Percentiles rank a stretch among this genome's conserved stretches.
Conservation (phyloP, 225 moss, liverwort and hornwort genomes). For the Physcomitrellopsis africana region DNA sequence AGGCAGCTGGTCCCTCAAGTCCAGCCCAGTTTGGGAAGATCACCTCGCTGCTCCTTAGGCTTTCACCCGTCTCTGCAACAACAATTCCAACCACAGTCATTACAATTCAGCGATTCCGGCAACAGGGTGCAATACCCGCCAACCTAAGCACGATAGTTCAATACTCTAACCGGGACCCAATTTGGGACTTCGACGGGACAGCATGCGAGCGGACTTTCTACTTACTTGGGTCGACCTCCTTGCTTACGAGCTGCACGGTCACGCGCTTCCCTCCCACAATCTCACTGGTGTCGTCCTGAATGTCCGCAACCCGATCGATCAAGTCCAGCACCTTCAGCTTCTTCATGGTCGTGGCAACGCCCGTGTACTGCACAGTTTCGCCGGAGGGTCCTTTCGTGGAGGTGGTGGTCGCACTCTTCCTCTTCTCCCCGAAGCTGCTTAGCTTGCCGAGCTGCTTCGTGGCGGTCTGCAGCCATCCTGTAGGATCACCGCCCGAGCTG, state of each 20-base stretch:
- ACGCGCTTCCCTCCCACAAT: not conserved
- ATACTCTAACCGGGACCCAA: not conserved
- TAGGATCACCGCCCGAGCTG: constrained; percentile 26
- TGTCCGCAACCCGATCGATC: constrained; percentile 32
- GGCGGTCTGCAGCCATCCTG: constrained; percentile 40
- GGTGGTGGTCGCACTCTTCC: constrained; percentile 16
- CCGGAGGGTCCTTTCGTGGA: not conserved
- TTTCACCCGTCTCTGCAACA: constrained; percentile 37
- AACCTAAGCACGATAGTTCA: not conserved
- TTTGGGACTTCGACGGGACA: not conserved
- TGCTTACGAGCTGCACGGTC: constrained; percentile 45
- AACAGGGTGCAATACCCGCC: too few relatives aligned
- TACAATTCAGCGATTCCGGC: not conserved
- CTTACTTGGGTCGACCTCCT: constrained; percentile 37
- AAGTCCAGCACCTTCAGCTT: constrained; percentile 34
- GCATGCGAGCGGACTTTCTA: not conserved
- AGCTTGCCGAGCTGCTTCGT: constrained; percentile 30
- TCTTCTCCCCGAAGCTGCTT: constrained; percentile 32
- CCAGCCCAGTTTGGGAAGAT: constrained; percentile 46
- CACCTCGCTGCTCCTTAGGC: constrained; percentile 22
- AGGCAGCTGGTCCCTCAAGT: constrained; percentile 24
- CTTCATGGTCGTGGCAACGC: constrained; percentile 48
- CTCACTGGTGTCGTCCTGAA: constrained; percentile 33
- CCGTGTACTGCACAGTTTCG: constrained; percentile 26
- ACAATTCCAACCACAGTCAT: not conserved